phyloP scores from a whole-genome alignment of 2,329 filamentous ascomycete genomes.

The Scedosporium boydii region DNA sequence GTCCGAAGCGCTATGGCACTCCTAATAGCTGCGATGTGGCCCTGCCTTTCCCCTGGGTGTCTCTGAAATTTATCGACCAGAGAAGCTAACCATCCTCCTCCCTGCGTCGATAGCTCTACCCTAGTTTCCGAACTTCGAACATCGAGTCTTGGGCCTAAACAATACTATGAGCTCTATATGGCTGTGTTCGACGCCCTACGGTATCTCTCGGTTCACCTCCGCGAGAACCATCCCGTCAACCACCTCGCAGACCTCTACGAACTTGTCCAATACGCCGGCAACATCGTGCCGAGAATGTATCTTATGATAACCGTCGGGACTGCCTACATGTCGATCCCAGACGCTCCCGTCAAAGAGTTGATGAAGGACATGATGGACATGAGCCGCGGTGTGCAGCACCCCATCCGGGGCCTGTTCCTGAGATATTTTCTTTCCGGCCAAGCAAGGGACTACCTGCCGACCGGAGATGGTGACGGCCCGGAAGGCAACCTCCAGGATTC shows the following conservation, averaged over 20 bases:
- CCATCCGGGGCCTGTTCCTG: slow-evolving; percentile 87
- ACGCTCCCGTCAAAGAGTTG: slow-evolving; percentile 97
- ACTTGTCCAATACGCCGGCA: slow-evolving; percentile 94
- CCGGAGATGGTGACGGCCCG: slow-evolving; percentile 74
- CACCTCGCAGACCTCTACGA: slow-evolving; percentile 97
- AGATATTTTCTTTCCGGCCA: slow-evolving; percentile 95
- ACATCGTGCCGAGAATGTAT: slow-evolving; percentile 92
- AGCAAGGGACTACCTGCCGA: slow-evolving; percentile 79
- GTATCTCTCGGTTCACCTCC: slow-evolving; percentile 90
- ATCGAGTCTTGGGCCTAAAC: slow-evolving; percentile 93
- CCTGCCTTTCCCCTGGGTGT: slow-evolving; percentile 2
- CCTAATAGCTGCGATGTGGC: not conserved
- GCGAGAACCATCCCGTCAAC: slow-evolving; percentile 94
- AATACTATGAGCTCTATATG: slow-evolving; percentile 99
- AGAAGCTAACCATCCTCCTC: not conserved
- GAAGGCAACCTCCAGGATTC: slow-evolving; percentile 95
- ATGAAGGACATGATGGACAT: slow-evolving; percentile 99
- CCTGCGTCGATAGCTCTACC: slow-evolving; percentile 59
- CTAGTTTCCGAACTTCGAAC: slow-evolving; percentile 97
- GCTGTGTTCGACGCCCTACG: slow-evolving; percentile 95
- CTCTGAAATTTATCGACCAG: slow-evolving; percentile 1
- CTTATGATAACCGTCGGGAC: slow-evolving; percentile 99
- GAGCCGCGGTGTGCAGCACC: slow-evolving; percentile 95
- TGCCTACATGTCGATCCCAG: slow-evolving; percentile 97
- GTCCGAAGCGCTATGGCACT: not conserved